These are phyloP conservation scores for Novymonas esmeraldas DNA, from an alignment of 208 protist species.

Conservation along the genomic window DNA sequence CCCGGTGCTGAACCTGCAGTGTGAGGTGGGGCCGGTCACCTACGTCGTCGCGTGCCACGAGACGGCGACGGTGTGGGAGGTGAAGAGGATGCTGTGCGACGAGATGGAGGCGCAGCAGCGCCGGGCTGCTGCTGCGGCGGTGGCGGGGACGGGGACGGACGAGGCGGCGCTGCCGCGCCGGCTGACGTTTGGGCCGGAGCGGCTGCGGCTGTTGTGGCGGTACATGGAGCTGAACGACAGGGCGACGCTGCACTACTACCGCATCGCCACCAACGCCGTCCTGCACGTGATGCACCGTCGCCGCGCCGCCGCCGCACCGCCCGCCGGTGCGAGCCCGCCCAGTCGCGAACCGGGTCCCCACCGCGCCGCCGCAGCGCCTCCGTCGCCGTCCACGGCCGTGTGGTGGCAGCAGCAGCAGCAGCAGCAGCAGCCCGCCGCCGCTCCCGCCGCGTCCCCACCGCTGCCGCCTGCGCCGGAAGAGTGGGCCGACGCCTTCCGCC, in stretches of 20 bases:
- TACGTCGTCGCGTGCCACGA: conserved; percentile 62
- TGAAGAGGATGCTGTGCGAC: conserved; percentile 68
- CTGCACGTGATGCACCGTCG: conserved; percentile 44
- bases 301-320: conserved; percentile 12
- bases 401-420: conserved; percentile 22
- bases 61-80: conserved; percentile 67
- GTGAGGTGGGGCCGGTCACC: conserved; percentile 30
- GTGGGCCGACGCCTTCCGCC: conserved; percentile 10
- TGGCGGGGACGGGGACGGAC: not conserved
- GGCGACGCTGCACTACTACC: conserved; percentile 84
- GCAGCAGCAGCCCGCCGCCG: not conserved
- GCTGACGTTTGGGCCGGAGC: conserved; percentile 46
- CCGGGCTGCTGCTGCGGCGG: not conserved
- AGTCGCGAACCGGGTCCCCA: not conserved
- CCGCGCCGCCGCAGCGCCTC: not conserved
- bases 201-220: conserved; percentile 78
- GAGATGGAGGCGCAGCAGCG: conserved; percentile 42
- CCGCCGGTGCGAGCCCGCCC: not conserved
- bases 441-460: too few relatives aligned
- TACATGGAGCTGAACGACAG: conserved; percentile 89
- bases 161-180: conserved; percentile 4
- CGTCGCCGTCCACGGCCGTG: conserved; percentile 4
- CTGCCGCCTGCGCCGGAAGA: too few relatives aligned
- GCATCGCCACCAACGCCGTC: conserved; percentile 76
- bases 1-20: conserved; percentile 70